Conservation (phyloP, 2,329 filamentous ascomycete species). For the Nigrospora osmanthi region DNA sequence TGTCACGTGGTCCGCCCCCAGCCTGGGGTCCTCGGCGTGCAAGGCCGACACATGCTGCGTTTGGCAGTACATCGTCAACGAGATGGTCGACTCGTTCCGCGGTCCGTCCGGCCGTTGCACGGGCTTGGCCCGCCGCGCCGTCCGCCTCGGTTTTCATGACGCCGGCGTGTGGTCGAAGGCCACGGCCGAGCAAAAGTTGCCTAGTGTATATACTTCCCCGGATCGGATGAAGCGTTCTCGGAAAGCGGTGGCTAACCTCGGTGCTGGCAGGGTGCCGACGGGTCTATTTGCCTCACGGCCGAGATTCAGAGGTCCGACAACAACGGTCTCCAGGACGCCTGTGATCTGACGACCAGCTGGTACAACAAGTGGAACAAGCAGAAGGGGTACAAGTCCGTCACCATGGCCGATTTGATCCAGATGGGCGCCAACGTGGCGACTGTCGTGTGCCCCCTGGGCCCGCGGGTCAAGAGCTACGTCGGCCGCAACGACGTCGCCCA, state of each 20-base stretch:
- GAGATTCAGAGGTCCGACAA: conserved; percentile 33
- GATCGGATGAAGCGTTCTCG: conserved; percentile 16
- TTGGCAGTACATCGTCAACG: conserved; percentile 33
- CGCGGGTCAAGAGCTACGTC: conserved; percentile 39
- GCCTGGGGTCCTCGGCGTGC: conserved; percentile 18
- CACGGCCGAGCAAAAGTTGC: conserved; percentile 14
- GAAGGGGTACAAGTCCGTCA: conserved; percentile 23
- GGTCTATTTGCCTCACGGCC: conserved; percentile 32
- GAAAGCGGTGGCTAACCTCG: too few relatives aligned
- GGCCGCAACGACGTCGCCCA: conserved; percentile 38
- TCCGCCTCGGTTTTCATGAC: conserved; percentile 41
- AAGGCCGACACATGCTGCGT: conserved; percentile 33
- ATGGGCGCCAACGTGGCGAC: conserved; percentile 42
- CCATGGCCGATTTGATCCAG: conserved; percentile 47
- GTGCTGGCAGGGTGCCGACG: conserved; percentile 31
- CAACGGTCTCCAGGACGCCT: conserved; percentile 37
- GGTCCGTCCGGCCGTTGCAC: conserved; percentile 32
- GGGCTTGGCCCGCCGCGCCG: conserved; percentile 31
- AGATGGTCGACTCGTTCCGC: conserved; percentile 27
- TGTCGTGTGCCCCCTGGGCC: conserved; percentile 35
- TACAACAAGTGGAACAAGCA: conserved; percentile 24
- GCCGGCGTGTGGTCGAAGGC: conserved; percentile 33
- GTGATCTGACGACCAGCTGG: conserved; percentile 27
- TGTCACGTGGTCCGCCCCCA: conserved; percentile 10
- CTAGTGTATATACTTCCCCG: background rate